A percentile compares a stretch with the other conserved stretches of the same genome.
These are phyloP conservation scores for Epichloe glyceriae DNA, from an alignment of 2,329 filamentous ascomycete genomes.

Conservation along the genomic window DNA sequence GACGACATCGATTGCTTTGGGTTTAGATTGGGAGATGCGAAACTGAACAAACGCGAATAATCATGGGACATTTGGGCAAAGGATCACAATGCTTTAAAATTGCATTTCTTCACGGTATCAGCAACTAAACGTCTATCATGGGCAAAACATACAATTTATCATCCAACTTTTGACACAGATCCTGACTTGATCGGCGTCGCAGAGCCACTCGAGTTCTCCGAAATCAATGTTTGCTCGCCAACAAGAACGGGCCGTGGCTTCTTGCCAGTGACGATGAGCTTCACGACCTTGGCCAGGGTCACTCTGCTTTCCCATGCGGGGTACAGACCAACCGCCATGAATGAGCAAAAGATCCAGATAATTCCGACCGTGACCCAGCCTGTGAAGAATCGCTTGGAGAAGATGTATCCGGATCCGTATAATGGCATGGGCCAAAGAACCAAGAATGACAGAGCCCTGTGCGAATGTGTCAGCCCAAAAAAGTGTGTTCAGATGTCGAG, in stretches of 20 bases:
- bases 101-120: not conserved
- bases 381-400: constrained; percentile 48
- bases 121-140: no score
- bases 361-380: constrained; percentile 62
- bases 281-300: constrained; percentile 28
- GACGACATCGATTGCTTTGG: not conserved
- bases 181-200: constrained; percentile 5
- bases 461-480: not conserved
- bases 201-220: constrained; percentile 3
- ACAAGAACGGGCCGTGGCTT: not conserved
- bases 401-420: constrained; percentile 68
- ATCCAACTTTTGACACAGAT: not conserved
- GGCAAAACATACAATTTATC: no score
- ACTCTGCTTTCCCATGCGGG: constrained; percentile 67
- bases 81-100: not conserved
- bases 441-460: constrained; percentile 51
- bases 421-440: constrained; percentile 88
- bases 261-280: constrained; percentile 8
- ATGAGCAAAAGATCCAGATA: constrained; percentile 58
- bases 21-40: not conserved
- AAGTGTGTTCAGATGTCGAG: no score
- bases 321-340: constrained; percentile 64
- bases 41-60: not conserved
- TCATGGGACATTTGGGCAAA: not conserved
- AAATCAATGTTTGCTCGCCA: not conserved